Evolutionary conservation across 148 eudicot species (phyloP).

Genomic region (Bassia scoparia): DNA sequence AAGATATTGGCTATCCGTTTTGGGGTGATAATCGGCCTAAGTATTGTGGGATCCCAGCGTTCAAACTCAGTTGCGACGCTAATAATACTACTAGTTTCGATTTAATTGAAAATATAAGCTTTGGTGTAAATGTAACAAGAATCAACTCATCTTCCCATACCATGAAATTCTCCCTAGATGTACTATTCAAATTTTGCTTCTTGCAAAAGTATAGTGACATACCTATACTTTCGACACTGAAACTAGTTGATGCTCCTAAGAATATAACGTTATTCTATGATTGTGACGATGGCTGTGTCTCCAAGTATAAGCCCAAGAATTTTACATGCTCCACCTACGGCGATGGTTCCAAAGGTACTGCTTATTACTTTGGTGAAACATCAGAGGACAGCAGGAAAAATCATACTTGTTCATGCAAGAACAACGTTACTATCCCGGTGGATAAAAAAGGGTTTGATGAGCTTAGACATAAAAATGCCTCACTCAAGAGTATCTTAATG

Average conservation of each 20-base stretch:
- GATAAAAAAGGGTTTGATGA: neutral
- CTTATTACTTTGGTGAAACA: neutral
- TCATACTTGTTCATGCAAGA: neutral
- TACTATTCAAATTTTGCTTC: neutral
- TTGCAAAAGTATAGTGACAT: neutral
- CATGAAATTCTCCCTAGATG: neutral
- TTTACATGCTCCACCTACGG: neutral
- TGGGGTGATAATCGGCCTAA: neutral
- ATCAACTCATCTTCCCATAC: neutral
- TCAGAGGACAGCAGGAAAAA: neutral
- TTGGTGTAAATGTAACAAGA: neutral
- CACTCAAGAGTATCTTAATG: neutral
- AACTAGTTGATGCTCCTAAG: neutral
- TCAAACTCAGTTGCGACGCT: neutral
- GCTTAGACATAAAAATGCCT: neutral
- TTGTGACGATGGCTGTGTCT: neutral
- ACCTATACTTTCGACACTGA: neutral
- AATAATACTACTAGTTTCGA: neutral
- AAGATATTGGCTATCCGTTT: neutral
- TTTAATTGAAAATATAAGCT: neutral
- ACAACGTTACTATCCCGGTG: constrained; percentile 6
- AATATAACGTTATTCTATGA: neutral
- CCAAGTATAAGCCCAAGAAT: neutral
- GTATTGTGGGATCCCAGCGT: neutral
- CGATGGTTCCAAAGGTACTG: neutral